Evolutionary conservation across 495 filamentous ascomycete genomes (phyloP).

Genomic region (Immersiella caudata): DNA sequence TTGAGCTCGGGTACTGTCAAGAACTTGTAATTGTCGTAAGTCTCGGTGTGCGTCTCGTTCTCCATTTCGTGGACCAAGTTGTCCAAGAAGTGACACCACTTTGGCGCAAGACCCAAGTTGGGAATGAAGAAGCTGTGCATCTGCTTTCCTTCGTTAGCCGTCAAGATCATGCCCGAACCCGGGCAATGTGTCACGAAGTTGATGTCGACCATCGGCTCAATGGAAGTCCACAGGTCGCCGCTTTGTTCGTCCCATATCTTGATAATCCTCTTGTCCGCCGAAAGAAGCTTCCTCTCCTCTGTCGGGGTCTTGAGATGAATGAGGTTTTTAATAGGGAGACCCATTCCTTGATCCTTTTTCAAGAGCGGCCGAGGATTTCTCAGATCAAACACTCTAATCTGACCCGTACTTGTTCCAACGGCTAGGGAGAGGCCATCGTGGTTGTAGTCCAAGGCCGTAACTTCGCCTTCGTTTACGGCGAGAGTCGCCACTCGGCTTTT

Average conservation of each 20-base stretch:
- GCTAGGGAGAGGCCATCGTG: conserved; percentile 82
- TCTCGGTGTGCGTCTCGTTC: conserved; percentile 68
- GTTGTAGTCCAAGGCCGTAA: conserved; percentile 87
- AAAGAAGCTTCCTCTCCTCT: conserved; percentile 84
- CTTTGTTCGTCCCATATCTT: conserved; percentile 89
- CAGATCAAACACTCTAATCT: conserved; percentile 92
- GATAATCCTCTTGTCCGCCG: conserved; percentile 91
- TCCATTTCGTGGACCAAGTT: conserved; percentile 99
- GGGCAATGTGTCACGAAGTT: conserved; percentile 88
- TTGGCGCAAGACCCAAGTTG: conserved; percentile 80
- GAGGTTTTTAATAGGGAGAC: conserved; percentile 87
- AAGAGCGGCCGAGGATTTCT: conserved; percentile 83
- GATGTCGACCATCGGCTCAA: conserved; percentile 92
- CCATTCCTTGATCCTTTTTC: conserved; percentile 94
- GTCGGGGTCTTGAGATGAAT: conserved; percentile 80
- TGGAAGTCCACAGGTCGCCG: conserved; percentile 88
- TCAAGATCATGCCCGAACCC: conserved; percentile 87
- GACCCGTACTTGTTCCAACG: conserved; percentile 83
- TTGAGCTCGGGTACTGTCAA: conserved; percentile 81
- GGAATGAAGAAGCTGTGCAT: conserved; percentile 96
- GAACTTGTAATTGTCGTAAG: conserved; percentile 99
- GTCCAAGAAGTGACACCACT: conserved; percentile 95
- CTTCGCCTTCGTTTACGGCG: conserved; percentile 64
- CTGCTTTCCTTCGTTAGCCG: conserved; percentile 76
- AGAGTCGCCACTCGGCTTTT: conserved; percentile 81